These are phyloP conservation scores for Cladosporium sp. DNA, from an alignment of 2,329 filamentous ascomycete species.

Conservation along the genomic window DNA sequence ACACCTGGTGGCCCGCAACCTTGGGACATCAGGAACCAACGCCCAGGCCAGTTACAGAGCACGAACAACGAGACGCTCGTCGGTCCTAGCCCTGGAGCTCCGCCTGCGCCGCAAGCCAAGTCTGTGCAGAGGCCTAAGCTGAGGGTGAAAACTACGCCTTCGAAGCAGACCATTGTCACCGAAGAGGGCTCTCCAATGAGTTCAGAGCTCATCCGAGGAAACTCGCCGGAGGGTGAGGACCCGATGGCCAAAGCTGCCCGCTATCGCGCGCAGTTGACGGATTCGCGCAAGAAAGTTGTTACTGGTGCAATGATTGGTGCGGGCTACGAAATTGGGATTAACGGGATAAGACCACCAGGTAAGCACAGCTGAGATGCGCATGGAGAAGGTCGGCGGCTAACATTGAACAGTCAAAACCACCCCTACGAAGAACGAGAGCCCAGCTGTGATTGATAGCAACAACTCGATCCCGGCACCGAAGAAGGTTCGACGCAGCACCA, in stretches of 20 bases:
- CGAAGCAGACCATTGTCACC: background rate
- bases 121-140: background rate
- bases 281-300: background rate
- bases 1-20: background rate
- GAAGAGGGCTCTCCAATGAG: background rate
- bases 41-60: background rate
- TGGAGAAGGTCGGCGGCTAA: background rate
- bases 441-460: background rate
- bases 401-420: background rate
- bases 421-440: background rate
- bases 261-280: background rate
- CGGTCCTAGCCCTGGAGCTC: background rate
- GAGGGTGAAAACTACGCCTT: too few species aligned
- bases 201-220: background rate
- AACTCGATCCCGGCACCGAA: background rate
- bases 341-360: constrained; percentile 1
- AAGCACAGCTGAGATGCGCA: background rate
- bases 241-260: background rate
- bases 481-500: constrained; percentile 23
- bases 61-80: background rate
- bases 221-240: background rate
- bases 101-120: background rate
- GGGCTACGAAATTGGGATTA: background rate
- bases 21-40: background rate
- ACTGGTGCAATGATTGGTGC: background rate